A percentile compares a stretch with the other conserved stretches of the same genome.
Evolutionary conservation across 352 stramenopile genomes (phyloP).

Genomic region (Phytophthora chlamydospora): DNA sequence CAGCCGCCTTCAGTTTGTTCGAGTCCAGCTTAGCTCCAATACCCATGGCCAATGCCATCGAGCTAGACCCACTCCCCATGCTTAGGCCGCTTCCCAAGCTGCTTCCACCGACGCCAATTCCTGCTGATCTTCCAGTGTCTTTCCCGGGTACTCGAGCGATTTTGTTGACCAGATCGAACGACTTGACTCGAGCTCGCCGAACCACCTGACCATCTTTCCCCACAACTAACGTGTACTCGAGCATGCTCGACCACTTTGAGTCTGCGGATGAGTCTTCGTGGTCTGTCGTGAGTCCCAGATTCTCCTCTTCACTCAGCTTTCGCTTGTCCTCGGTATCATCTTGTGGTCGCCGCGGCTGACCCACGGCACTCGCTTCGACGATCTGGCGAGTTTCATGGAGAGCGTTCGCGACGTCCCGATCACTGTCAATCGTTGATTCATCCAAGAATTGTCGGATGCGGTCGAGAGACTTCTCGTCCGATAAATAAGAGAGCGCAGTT

Average conservation of each 20-base stretch:
- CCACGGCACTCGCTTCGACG: slow-evolving; percentile 50
- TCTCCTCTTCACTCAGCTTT: slow-evolving; percentile 66
- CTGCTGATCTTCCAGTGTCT: slow-evolving; percentile 45
- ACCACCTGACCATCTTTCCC: slow-evolving; percentile 87
- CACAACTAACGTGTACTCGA: slow-evolving; percentile 86
- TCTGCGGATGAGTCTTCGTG: slow-evolving; percentile 83
- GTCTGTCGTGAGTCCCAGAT: slow-evolving; percentile 60
- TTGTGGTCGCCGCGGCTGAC: slow-evolving; percentile 43
- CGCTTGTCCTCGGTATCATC: slow-evolving; percentile 73
- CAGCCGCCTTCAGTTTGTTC: slow-evolving; percentile 44
- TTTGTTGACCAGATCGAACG: slow-evolving; percentile 81
- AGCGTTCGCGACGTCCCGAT: slow-evolving; percentile 68
- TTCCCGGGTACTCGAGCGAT: slow-evolving; percentile 58
- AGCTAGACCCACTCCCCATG: slow-evolving; percentile 33
- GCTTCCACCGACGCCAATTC: slow-evolving; percentile 21
- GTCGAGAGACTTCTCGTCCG: slow-evolving; percentile 75
- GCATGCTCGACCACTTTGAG: slow-evolving; percentile 87
- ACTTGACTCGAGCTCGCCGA: slow-evolving; percentile 80
- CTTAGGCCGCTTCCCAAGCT: slow-evolving; percentile 26
- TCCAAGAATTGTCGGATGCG: slow-evolving; percentile 77
- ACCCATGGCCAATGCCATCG: slow-evolving; percentile 40
- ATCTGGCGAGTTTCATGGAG: slow-evolving; percentile 51
- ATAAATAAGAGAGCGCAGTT: slow-evolving; percentile 53
- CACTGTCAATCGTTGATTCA: slow-evolving; percentile 58
- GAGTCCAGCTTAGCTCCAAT: slow-evolving; percentile 47